Percentiles rank a stretch among this genome's conserved stretches.
Evolutionary conservation across 2,329 filamentous ascomycete genomes (phyloP).

Genomic region (Ambrosiella cleistominuta): DNA sequence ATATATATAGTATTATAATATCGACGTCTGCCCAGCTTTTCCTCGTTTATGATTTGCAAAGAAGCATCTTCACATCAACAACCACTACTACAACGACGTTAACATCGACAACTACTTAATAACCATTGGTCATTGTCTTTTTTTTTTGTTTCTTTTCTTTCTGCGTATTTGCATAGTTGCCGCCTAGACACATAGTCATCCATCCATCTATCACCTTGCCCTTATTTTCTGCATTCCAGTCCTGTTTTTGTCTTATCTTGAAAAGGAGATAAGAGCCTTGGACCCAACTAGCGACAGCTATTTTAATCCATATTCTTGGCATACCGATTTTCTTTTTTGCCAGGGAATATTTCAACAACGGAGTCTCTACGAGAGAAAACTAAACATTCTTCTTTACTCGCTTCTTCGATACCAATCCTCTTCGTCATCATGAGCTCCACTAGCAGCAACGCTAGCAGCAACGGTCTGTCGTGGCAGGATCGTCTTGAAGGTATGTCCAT

Average conservation of each 20-base stretch:
- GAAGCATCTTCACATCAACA: not conserved
- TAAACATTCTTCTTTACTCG: not conserved
- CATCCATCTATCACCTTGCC: not conserved
- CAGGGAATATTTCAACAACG: too few species aligned
- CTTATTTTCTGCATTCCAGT: not conserved
- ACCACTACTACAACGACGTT: too few species aligned
- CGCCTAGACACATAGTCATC: not conserved
- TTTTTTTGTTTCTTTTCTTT: too few species aligned
- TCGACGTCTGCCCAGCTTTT: not conserved
- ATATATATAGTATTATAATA: not conserved
- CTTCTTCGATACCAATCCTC: not conserved
- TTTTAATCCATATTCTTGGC: too few species aligned
- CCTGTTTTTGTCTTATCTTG: not conserved
- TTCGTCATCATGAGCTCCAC: constrained; percentile 13
- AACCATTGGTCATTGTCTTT: too few species aligned
- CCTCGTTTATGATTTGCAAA: not conserved
- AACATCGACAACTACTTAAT: too few species aligned
- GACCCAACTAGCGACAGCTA: too few species aligned
- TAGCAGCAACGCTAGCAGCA: constrained; percentile 14
- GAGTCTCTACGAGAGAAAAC: too few species aligned
- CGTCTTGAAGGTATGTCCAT: constrained; percentile 33
- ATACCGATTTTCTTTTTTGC: too few species aligned
- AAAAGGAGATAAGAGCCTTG: not conserved
- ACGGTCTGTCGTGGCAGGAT: constrained; percentile 32
- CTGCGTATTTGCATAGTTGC: too few species aligned